Base-by-base conservation (phyloP, 371 early-diverging fungal genomes). In the Actinomucor elegans region DNA sequence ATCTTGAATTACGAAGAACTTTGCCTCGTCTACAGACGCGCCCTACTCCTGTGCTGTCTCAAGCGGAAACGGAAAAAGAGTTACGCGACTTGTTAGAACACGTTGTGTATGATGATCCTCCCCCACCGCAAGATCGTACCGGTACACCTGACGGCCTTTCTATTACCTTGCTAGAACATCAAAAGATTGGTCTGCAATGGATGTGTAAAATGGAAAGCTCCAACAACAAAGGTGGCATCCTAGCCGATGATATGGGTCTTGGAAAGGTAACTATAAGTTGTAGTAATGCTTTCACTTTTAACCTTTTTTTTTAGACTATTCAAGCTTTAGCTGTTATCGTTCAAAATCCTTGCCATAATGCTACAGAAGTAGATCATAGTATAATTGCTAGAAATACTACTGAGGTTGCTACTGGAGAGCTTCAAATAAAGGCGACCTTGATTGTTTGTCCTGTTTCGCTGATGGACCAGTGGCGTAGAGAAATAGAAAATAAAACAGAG, bases 241-340 rank as follows among this genome's bases (percentile, higher is more conserved):
- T 91, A 23, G 85, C 85, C 0, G 92, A 92, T 57, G 92, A 92
- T 51, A 80, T 81, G 80, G 82, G 79, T 14, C 64, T 73, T 27
- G 75, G 73, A 50, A 64, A 68, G 55, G 73, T 71, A 65, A 43
- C 23, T 1, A 23, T 12, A 24, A 0, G 8, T 2, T 10, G 35
- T 4, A 2, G 12, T 5, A 34, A 34, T 34, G 21, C 40, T 4
- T 12, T 35, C 4, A 24, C 21, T 36, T 14, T 41, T n/a, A 5
- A 1, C 31, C 8, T 41, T 14, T 24, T 17, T 11, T 15, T 17
- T 3, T 60, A 73, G 73, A 94, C 97, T 1, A 57, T 94, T 28
- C 89, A 94, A 71, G 82, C 89, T 0, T 81, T 96, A 41, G 80
- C 93, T 1, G 69, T 89, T 6, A 80, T 94, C 10, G 66, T 86